These are phyloP conservation scores for Skeletonema tropicum DNA, from an alignment of 108 stramenopile genomes.

Conservation along the genomic window DNA sequence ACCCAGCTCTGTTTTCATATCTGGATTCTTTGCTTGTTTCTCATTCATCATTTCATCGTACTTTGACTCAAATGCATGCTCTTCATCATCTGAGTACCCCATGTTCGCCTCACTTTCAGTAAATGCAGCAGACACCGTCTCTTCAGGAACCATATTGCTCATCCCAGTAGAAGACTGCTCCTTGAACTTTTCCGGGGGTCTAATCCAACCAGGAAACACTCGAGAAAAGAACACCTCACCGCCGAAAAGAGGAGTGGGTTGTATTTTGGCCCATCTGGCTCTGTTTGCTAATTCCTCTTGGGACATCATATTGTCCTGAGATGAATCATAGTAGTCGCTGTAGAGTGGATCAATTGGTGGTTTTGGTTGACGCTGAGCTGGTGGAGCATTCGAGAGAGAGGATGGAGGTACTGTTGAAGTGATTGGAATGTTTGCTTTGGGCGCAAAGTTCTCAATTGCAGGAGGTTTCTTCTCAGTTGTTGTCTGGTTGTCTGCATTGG, in stretches of 20 bases:
- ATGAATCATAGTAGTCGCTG: constrained; percentile 3
- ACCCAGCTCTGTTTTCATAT: constrained; percentile 32
- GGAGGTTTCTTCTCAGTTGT: too few relatives aligned
- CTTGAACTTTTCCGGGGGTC: constrained; percentile 6
- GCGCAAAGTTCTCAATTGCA: too few relatives aligned
- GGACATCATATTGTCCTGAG: not conserved
- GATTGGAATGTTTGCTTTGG: too few relatives aligned
- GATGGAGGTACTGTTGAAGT: too few relatives aligned
- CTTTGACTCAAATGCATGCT: not conserved
- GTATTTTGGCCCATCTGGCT: constrained; percentile 13
- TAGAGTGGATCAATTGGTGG: constrained; percentile 8
- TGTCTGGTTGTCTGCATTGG: too few relatives aligned
- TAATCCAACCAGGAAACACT: constrained; percentile 43
- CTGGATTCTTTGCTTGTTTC: not conserved
- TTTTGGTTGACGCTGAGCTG: not conserved
- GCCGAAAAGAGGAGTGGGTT: constrained; percentile 33
- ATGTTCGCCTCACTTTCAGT: not conserved
- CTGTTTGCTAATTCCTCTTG: constrained; percentile 2
- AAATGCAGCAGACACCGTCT: not conserved
- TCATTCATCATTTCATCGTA: not conserved
- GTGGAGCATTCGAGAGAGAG: not conserved
- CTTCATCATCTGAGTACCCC: constrained; percentile 9
- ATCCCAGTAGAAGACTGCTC: not conserved
- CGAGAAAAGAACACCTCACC: constrained; percentile 49
- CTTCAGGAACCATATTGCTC: not conserved